Base-by-base conservation (phyloP, 495 filamentous ascomycete species). In the Penicillium paxilli region DNA sequence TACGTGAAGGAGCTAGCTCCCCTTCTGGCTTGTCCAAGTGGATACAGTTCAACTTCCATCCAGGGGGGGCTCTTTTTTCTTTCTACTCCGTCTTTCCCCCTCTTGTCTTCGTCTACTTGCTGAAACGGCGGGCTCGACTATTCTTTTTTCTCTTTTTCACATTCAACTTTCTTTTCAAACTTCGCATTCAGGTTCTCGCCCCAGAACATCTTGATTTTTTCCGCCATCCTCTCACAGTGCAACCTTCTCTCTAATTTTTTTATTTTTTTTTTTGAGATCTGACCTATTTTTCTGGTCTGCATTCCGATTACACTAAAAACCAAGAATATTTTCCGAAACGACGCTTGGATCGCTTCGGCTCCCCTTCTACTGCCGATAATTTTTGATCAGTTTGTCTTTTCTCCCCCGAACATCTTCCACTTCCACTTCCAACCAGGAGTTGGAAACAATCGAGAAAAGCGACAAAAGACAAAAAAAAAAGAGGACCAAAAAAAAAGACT, bases 41-140 rank as follows among this genome's bases (percentile, higher is more conserved):
- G 63, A 58, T 53, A 59, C 52, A 33, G 40, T 57, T 62, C 55
- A 54, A 64, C 62, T 63, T 51, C 28, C 52, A 59, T 63, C 63
- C 63, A 66, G 63, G 63, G 63, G 63, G 20, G 44, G 48, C 33
- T 49, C 54, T 58, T 55, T 49, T 49, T 53, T 50, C 37, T 45
- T 53, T 32, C 32, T 32, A 25, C 46, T 47, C 49, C 37, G 35
- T 41, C 44, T 25, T 49, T 42, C 54, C 44, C 41, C 21, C 48
- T 46, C 47, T 38, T 42, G 25, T 38, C 50, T 24, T 21, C 20
- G 24, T 35, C 10, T 14, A 41, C 20, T 20, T 22, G 2, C 14
- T 38, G 35, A 38, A 38, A 38, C 35, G 35, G n/a, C 35, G 35
- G n/a, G 35, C 14, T 20, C 16, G 35, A 32, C 8, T 32, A 32